Base-by-base conservation (phyloP, 768 basidiomycete genomes). In the Imleria badia region DNA sequence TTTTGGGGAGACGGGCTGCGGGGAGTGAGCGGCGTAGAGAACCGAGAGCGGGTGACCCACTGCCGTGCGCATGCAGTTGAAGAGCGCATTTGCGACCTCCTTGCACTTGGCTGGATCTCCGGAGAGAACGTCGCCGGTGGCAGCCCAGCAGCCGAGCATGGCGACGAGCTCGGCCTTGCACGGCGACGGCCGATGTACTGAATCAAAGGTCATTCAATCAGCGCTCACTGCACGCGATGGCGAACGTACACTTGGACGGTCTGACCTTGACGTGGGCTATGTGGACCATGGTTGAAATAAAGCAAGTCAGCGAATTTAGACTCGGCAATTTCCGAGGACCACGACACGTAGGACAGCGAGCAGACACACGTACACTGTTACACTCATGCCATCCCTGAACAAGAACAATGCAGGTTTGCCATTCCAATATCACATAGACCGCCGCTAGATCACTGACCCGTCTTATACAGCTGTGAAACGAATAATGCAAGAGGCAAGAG, bases 401-500 rank as follows among this genome's bases (percentile, higher is more conserved):
- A 92, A 87, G 82, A 93, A 94, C 75, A 94, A 93, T 68, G 86
- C 92, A 34, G 91, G 91, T 91, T 34, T 42, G 81, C 67, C 11
- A 4, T 34, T 47, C 17, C 20, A 35, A 14, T n/a, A 42, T 51
- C 22, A 35, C 31, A 26, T 49, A 5, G 31, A 29, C n/a, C 34
- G 9, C 30, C 30, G 14, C 12, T 17, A 1, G 9, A 35, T 51
- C 3, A 15, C 46, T 52, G 15, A 43, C 38, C n/a, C 11, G 39
- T 48, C 12, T 1, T 44, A 13, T 13, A 14, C 60, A 90, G 94
- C 94, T 51, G 91, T 97, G 48, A 98, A 98, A 75, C 86, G 96
- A 34, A 97, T 98, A 62, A 89, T 98, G 87, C 93, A 94, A 70
- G 96, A 98, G 72, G 94, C 94, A 5, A 78, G 84, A 56, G 95